phyloP scores from a whole-genome alignment of 495 filamentous ascomycete species.

The Astrothelium macrocarpum region DNA sequence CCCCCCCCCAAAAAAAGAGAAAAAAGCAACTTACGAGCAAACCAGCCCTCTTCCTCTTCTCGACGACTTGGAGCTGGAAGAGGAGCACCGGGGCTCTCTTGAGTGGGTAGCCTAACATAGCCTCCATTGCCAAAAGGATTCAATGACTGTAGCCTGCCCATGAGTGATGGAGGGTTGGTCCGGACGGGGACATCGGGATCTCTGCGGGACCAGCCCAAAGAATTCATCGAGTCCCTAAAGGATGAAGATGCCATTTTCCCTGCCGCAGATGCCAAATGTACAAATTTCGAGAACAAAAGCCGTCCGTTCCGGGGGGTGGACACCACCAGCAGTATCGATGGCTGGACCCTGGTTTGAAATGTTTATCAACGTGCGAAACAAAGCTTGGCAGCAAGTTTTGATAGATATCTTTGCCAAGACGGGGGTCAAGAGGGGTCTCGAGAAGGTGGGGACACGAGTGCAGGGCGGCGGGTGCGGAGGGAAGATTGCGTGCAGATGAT shows the following conservation, averaged over 20 bases:
- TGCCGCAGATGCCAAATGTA: neutral
- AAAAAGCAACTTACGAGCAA: slow-evolving; percentile 70
- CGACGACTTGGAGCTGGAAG: slow-evolving; percentile 74
- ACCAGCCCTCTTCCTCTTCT: slow-evolving; percentile 92
- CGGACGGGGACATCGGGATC: slow-evolving; percentile 69
- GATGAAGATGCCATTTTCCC: slow-evolving; percentile 75
- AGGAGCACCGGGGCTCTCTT: slow-evolving; percentile 75
- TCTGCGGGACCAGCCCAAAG: slow-evolving; percentile 86
- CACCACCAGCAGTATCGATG: neutral
- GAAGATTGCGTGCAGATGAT: slow-evolving; percentile 49
- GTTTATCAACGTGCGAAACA: slow-evolving; percentile 1
- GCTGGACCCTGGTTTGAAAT: neutral
- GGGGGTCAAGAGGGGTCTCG: slow-evolving; percentile 3
- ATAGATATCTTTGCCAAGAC: slow-evolving; percentile 6
- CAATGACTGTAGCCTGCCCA: slow-evolving; percentile 70
- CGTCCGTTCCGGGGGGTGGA: neutral
- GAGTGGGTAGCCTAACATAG: slow-evolving; percentile 83
- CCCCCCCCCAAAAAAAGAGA: too few relatives aligned
- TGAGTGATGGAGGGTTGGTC: slow-evolving; percentile 63
- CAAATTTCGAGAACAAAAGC: neutral
- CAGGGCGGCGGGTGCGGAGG: slow-evolving; percentile 23
- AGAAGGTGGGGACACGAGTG: neutral
- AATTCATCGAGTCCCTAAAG: slow-evolving; percentile 90
- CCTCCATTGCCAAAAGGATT: slow-evolving; percentile 86
- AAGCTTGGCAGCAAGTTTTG: neutral